phyloP scores from a whole-genome alignment of 2,329 filamentous ascomycete species.

The Epichloe glyceriae region DNA sequence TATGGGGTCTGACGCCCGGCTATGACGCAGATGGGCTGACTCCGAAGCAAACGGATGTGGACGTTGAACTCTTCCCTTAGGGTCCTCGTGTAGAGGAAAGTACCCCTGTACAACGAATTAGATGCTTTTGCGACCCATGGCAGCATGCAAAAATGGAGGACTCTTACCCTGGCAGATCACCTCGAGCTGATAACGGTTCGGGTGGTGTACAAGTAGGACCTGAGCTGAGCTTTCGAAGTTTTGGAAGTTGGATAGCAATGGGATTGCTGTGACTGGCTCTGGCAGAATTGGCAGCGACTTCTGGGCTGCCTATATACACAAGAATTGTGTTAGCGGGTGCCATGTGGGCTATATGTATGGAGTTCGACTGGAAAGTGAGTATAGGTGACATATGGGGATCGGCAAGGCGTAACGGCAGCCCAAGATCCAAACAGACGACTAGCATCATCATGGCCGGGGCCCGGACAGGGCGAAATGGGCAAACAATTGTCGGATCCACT shows the following conservation, averaged over 20 bases:
- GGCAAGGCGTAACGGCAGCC: conserved; percentile 1
- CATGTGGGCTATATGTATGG: neutral
- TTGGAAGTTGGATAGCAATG: conserved; percentile 40
- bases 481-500: conserved; percentile 7
- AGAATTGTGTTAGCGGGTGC: neutral
- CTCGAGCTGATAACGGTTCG: conserved; percentile 42
- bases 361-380: neutral
- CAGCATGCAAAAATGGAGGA: neutral
- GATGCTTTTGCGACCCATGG: neutral
- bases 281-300: conserved; percentile 7
- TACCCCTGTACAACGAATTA: conserved; percentile 35
- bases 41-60: conserved; percentile 39
- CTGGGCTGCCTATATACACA: conserved; percentile 2
- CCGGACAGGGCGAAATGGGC: neutral
- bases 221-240: conserved; percentile 25
- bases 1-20: conserved; percentile 19
- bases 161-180: conserved; percentile 44
- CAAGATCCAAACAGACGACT: conserved; percentile 3
- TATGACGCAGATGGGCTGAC: conserved; percentile 24
- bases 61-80: conserved; percentile 30
- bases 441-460: conserved; percentile 4
- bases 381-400: conserved; percentile 3
- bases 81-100: conserved; percentile 47
- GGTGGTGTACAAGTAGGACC: conserved; percentile 30
- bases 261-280: conserved; percentile 26